A percentile compares a stretch with the other conserved stretches of the same genome.
phyloP scores from a whole-genome alignment of 139 green algal species.

The Marvania coccoides region DNA sequence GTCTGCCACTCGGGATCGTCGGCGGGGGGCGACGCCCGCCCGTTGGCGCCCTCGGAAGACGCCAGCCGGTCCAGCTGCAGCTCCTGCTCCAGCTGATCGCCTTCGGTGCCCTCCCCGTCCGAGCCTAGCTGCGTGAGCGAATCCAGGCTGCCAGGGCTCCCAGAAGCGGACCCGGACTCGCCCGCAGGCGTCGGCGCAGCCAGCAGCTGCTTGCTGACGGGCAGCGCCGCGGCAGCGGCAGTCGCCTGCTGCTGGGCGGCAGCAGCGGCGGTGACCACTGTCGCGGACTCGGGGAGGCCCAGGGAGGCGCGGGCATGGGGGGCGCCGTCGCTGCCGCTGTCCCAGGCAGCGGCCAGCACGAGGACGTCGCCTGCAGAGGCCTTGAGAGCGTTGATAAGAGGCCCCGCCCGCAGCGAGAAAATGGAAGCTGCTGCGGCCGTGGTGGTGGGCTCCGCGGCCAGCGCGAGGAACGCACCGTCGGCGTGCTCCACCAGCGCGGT shows the following conservation, averaged over 20 bases:
- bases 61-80: background rate
- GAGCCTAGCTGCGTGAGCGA: background rate
- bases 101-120: background rate
- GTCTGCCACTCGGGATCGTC: background rate
- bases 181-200: too few species aligned
- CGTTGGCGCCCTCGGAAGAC: background rate
- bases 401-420: background rate
- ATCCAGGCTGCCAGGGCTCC: background rate
- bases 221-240: background rate
- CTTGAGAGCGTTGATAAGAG: background rate
- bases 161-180: background rate
- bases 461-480: background rate
- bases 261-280: background rate
- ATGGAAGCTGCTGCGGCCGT: background rate
- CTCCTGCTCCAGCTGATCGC: background rate
- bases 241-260: background rate
- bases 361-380: background rate
- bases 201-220: background rate
- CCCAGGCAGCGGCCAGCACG: background rate
- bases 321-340: background rate
- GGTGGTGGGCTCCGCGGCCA: background rate
- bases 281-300: background rate
- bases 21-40: too few species aligned
- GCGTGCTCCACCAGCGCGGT: background rate
- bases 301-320: background rate